A percentile compares a stretch with the other conserved stretches of the same genome.
Conservation (phyloP, 176 grass and related monocot genomes). For the Oryza rufipogon region DNA sequence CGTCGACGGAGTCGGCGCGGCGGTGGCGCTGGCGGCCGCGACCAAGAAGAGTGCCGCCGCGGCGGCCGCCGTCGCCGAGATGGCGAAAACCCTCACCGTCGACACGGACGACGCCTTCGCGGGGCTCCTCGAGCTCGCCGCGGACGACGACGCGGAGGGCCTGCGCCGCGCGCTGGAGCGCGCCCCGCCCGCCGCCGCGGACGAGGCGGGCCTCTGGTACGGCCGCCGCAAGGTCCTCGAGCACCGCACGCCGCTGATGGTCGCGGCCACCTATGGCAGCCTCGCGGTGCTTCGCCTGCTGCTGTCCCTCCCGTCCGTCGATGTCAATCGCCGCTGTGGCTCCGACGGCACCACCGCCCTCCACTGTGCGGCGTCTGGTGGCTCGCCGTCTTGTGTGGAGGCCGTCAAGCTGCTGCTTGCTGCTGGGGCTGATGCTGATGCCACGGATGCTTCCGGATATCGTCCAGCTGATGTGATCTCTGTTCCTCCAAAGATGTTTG, state of each 20-base stretch:
- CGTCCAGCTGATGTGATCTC: conserved; percentile 73
- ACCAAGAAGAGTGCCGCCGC: conserved; percentile 48
- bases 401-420: conserved; percentile 58
- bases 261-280: conserved; percentile 75
- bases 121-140: conserved; percentile 64
- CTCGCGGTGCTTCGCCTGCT: conserved; percentile 50
- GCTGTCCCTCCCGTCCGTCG: conserved; percentile 56
- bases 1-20: conserved; percentile 8
- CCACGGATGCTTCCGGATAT: conserved; percentile 47
- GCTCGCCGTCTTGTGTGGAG: conserved; percentile 49
- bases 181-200: conserved; percentile 45
- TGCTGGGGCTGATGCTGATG: conserved; percentile 49
- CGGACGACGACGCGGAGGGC: conserved; percentile 52
- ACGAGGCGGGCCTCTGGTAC: conserved; percentile 78
- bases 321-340: conserved; percentile 58
- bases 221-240: conserved; percentile 68
- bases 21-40: not conserved
- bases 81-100: conserved; percentile 58
- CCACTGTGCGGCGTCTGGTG: conserved; percentile 80
- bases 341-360: conserved; percentile 67
- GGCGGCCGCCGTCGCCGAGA: conserved; percentile 45
- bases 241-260: conserved; percentile 77
- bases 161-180: conserved; percentile 55
- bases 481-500: conserved; percentile 50
- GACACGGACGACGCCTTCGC: conserved; percentile 67